Conservation (phyloP, 371 early-diverging fungal species). For the Actinomortierella ambigua region DNA sequence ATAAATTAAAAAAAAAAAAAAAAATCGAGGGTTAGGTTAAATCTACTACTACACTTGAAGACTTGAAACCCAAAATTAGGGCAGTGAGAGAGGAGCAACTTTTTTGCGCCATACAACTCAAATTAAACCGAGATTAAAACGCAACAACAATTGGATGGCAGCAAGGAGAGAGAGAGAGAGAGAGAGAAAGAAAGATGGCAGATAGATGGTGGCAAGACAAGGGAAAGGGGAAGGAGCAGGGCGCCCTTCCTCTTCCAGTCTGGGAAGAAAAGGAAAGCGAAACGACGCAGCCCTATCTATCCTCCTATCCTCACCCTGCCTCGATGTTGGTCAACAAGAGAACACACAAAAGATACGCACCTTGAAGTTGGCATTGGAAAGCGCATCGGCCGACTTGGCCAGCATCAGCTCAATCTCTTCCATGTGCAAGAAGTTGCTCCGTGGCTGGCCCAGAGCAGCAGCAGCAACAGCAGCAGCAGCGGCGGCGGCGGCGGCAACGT, state of each 20-base stretch:
- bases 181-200: background rate
- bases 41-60: background rate
- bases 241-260: no score
- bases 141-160: background rate
- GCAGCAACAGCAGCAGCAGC: background rate
- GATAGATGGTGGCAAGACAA: no score
- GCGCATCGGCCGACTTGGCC: conserved; percentile 38
- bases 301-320: background rate
- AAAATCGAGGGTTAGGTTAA: background rate
- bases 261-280: background rate
- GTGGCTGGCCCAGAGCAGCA: conserved; percentile 1
- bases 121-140: no score
- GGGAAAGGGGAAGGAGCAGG: no score
- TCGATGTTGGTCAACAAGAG: background rate
- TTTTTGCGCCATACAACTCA: no score
- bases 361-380: conserved; percentile 40
- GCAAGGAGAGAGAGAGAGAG: no score
- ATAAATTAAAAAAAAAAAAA: no score
- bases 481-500: no score
- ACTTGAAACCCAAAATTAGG: background rate
- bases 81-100: background rate
- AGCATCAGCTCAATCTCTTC: conserved; percentile 45
- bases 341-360: conserved; percentile 4
- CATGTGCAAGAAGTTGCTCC: conserved; percentile 13
- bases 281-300: background rate